A percentile compares a stretch with the other conserved stretches of the same genome.
Evolutionary conservation across 2,329 filamentous ascomycete species (phyloP).

Genomic region (Raffaelea ambrosiae): DNA sequence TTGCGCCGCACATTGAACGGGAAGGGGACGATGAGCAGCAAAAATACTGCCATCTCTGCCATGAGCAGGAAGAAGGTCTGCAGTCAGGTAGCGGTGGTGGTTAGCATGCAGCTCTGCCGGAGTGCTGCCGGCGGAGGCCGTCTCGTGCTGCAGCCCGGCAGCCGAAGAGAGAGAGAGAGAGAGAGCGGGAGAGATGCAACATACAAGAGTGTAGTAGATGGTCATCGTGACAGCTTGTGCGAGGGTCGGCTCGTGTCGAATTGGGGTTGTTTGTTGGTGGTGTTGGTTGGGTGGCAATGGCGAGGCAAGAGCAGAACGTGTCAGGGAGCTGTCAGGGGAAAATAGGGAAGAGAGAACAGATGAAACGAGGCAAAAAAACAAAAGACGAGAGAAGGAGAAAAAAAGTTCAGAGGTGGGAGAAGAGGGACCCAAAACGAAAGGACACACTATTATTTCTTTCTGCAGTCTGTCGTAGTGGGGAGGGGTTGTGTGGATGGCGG

Average conservation of each 20-base stretch:
- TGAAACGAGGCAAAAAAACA: background rate
- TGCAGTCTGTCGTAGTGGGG: slow-evolving; percentile 1
- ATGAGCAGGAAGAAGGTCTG: slow-evolving; percentile 79
- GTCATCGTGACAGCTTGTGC: slow-evolving; percentile 35
- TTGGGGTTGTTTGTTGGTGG: background rate
- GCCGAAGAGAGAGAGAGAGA: background rate
- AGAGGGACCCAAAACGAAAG: background rate
- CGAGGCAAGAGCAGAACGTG: background rate
- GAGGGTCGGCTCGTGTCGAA: background rate
- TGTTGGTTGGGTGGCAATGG: background rate
- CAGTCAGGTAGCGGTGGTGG: background rate
- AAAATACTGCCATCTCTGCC: slow-evolving; percentile 74
- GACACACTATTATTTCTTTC: background rate
- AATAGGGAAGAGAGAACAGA: background rate
- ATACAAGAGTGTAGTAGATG: slow-evolving; percentile 49
- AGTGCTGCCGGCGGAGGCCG: background rate
- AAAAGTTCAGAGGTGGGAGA: background rate
- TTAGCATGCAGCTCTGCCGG: background rate
- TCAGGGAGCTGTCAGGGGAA: background rate
- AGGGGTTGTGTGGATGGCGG: background rate
- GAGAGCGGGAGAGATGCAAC: slow-evolving; percentile 10
- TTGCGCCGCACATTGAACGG: slow-evolving; percentile 79
- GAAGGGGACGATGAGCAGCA: slow-evolving; percentile 74
- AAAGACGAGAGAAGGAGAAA: background rate
- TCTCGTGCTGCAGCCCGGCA: too few species aligned